These are phyloP conservation scores for Trichoderma breve DNA, from an alignment of 2,329 filamentous ascomycete genomes.

Conservation along the genomic window DNA sequence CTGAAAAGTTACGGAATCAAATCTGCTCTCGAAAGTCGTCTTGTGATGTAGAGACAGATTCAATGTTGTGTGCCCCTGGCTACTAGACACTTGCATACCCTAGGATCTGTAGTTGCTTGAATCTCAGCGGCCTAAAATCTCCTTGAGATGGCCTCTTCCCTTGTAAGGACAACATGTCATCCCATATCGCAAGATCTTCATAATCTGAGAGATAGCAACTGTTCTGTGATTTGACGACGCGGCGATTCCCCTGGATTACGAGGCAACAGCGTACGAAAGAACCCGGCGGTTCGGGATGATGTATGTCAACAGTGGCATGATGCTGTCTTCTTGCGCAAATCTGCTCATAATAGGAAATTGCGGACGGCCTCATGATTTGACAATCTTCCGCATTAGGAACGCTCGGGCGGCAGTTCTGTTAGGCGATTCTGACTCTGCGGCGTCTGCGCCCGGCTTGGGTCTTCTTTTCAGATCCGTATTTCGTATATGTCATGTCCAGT, in stretches of 20 bases:
- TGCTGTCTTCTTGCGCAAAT: not conserved
- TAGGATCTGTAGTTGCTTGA: not conserved
- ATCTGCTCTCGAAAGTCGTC: not conserved
- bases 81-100: not conserved
- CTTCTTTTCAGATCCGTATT: not conserved
- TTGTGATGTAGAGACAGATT: not conserved
- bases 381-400: not conserved
- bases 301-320: not conserved
- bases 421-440: not conserved
- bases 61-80: not conserved
- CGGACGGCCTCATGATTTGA: not conserved
- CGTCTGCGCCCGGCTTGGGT: not conserved
- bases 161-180: not conserved
- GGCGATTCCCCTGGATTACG: not conserved
- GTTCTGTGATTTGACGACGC: not conserved
- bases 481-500: not conserved
- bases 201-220: not conserved
- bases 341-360: conserved; percentile 12
- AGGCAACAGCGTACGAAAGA: not conserved
- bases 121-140: not conserved
- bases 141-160: not conserved
- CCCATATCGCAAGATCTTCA: not conserved
- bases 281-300: not conserved
- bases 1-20: not conserved
- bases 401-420: not conserved